Base-by-base conservation (phyloP, 768 basidiomycete species). In the Coprinellus micaceus region DNA sequence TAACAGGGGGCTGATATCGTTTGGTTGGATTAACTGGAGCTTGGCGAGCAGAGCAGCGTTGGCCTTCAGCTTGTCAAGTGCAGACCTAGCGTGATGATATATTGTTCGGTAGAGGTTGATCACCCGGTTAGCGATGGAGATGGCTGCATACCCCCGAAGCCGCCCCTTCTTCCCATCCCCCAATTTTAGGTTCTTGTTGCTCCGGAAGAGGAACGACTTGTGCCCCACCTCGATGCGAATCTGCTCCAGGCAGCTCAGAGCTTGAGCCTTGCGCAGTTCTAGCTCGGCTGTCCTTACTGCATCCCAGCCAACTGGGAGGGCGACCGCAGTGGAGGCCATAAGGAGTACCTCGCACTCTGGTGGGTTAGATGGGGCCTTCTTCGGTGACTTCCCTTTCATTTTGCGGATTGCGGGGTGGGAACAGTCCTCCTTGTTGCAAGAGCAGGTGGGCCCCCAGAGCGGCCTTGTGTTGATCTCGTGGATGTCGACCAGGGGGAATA, bases 171-270 rank as follows among this genome's bases (percentile, higher is more conserved):
- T 37, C 36, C 36, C 36, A 37, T 37, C 9, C 17, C 9, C 36
- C 36, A 28, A 5, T 3, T n/a, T 29, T 9, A 45, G n/a, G n/a
- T n/a, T n/a, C n/a, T n/a, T 45, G 43, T 45, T 45, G n/a, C 10
- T 10, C 10, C 24, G 29, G 19, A 9, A 28, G 36, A 19, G 29
- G 6, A 13, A 30, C 49, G 29, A 41, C 17, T 22, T 4, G 17
- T 11, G 15, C 15, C 59, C 45, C 28, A 60, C 56, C n/a, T 45
- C 43, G 19, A 24, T 7, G 19, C 43, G 43, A 47, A 56, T 63
- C 54, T 9, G 15, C 46, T 58, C 63, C 58, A 47, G 24, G 39
- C 17, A 47, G 29, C 33, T 26, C 50, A n/a, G 1, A 39, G 33
- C 4, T 39, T 45, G 39, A 2, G 36, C 41, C 19, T 50, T 44